Conservation (phyloP, 352 stramenopile species). For the Saprolegnia parasitica region DNA sequence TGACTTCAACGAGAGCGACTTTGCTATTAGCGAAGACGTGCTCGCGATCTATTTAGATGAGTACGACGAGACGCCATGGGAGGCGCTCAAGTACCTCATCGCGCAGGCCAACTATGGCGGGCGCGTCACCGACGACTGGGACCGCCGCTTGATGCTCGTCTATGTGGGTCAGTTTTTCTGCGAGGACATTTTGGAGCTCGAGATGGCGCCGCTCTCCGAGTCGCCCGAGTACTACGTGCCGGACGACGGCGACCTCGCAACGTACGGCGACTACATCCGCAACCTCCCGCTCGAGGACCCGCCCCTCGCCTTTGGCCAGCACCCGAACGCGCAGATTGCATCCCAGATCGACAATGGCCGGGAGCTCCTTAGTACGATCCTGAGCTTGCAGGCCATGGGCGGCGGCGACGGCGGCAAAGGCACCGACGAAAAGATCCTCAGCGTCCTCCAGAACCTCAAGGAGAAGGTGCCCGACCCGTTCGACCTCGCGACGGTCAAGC, state of each 20-base stretch:
- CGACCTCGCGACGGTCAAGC: slow-evolving; percentile 76
- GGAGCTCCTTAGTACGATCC: slow-evolving; percentile 85
- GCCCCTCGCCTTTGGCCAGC: slow-evolving; percentile 91
- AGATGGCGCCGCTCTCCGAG: slow-evolving; percentile 84
- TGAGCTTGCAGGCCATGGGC: slow-evolving; percentile 85
- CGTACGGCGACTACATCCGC: slow-evolving; percentile 89
- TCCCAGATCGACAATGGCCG: slow-evolving; percentile 92
- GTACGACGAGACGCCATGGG: slow-evolving; percentile 90
- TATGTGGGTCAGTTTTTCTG: slow-evolving; percentile 96
- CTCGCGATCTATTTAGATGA: slow-evolving; percentile 92
- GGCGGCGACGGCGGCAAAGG: slow-evolving; percentile 75
- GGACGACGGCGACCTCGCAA: slow-evolving; percentile 81
- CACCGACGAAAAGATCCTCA: slow-evolving; percentile 87
- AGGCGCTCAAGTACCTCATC: slow-evolving; percentile 94
- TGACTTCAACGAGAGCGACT: slow-evolving; percentile 97
- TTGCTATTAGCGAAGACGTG: slow-evolving; percentile 94
- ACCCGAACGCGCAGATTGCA: slow-evolving; percentile 94
- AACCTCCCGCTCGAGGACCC: slow-evolving; percentile 87
- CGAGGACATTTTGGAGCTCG: slow-evolving; percentile 77
- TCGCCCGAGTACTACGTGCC: slow-evolving; percentile 93
- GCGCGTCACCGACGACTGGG: slow-evolving; percentile 95
- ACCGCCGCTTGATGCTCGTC: slow-evolving; percentile 92
- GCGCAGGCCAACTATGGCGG: slow-evolving; percentile 96
- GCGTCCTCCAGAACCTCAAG: slow-evolving; percentile 70
- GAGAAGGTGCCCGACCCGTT: slow-evolving; percentile 89